phyloP scores from a whole-genome alignment of 148 eudicot genomes.

The Chenopodium quinoa region DNA sequence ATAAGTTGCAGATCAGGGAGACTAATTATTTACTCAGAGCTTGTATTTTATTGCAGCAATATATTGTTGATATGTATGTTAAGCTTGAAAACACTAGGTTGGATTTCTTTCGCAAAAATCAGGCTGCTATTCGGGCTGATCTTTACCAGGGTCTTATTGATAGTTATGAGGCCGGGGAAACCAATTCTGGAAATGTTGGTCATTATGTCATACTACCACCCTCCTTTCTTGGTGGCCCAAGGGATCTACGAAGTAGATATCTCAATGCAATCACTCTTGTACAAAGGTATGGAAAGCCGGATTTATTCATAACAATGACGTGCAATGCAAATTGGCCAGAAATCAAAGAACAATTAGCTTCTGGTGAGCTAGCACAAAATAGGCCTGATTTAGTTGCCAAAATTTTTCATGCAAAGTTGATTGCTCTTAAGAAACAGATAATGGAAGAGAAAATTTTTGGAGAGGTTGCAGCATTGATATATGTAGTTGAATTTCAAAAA shows the following conservation, averaged over 20 bases:
- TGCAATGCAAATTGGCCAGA: constrained; percentile 10
- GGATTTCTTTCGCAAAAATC: background rate
- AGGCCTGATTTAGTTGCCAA: background rate
- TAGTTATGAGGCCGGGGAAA: background rate
- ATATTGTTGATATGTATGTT: background rate
- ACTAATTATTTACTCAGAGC: no score
- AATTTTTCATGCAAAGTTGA: background rate
- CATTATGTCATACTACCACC: background rate
- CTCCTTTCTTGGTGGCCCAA: constrained; percentile 1
- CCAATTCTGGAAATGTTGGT: background rate
- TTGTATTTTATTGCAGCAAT: background rate
- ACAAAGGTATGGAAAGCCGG: background rate
- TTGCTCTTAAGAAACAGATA: background rate
- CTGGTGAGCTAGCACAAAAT: background rate
- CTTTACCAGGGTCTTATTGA: constrained; percentile 1
- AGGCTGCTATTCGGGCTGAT: background rate
- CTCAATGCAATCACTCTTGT: constrained; percentile 9
- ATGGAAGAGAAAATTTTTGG: background rate
- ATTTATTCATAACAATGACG: constrained; percentile 15
- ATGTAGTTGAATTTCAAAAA: constrained; percentile 3
- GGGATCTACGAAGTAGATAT: background rate
- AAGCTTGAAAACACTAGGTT: constrained; percentile 4
- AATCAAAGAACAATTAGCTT: background rate
- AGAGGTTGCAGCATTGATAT: background rate
- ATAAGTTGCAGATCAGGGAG: no score